Evolutionary conservation across 306 rosid species (phyloP).

Genomic region (Benincasa hispida): DNA sequence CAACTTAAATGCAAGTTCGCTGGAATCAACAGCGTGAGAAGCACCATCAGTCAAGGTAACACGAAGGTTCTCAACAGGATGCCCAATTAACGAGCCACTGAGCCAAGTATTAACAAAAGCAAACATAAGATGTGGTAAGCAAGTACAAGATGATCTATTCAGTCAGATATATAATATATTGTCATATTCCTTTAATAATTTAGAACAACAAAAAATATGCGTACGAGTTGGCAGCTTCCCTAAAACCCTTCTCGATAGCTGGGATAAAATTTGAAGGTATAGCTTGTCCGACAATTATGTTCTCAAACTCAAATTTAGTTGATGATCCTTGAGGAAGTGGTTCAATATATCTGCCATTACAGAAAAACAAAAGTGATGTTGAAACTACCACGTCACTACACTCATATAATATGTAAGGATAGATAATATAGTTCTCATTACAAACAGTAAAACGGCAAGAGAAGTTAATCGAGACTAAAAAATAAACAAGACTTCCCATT

Average conservation of each 20-base stretch:
- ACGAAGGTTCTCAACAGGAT: conserved; percentile 88
- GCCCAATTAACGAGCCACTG: conserved; percentile 96
- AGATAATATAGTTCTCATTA: background rate
- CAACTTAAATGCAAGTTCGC: conserved; percentile 96
- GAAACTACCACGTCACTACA: background rate
- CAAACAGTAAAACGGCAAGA: background rate
- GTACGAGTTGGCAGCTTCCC: conserved; percentile 96
- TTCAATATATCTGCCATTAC: conserved; percentile 64
- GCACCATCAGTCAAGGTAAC: conserved; percentile 88
- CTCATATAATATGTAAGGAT: background rate
- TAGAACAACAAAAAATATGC: conserved; percentile 11
- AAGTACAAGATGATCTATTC: background rate
- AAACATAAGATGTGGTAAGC: background rate
- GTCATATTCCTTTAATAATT: background rate
- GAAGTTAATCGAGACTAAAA: background rate
- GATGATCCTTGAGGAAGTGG: conserved; percentile 71
- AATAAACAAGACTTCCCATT: no score
- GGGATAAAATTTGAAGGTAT: conserved; percentile 87
- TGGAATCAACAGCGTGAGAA: conserved; percentile 94
- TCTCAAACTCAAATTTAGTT: conserved; percentile 87
- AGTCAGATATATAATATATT: background rate
- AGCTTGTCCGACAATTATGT: conserved; percentile 90
- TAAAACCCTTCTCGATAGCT: conserved; percentile 94
- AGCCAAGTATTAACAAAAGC: conserved; percentile 11
- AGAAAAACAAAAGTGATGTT: background rate